These are phyloP conservation scores for Lomentospora prolificans DNA, from an alignment of 2,329 filamentous ascomycete species.

Conservation along the genomic window DNA sequence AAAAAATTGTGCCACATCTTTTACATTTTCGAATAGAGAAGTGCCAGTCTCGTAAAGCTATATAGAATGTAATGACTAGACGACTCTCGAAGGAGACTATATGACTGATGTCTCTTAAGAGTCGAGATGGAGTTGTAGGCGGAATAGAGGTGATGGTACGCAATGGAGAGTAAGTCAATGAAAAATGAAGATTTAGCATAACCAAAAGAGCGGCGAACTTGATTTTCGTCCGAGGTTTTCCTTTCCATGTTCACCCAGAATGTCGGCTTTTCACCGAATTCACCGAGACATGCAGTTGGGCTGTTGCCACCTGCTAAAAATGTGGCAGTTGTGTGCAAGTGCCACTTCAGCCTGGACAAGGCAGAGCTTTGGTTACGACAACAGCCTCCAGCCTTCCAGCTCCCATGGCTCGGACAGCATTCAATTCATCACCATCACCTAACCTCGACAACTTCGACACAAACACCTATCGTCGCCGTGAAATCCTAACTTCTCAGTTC, in stretches of 20 bases:
- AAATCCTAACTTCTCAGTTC: neutral
- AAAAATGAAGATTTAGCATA: no score
- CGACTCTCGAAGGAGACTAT: no score
- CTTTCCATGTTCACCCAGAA: neutral
- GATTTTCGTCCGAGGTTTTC: neutral
- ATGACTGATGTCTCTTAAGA: no score
- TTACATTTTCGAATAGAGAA: no score
- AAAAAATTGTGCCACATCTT: no score
- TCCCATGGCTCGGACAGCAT: neutral
- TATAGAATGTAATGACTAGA: no score
- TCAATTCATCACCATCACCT: neutral
- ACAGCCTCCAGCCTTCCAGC: slow-evolving; percentile 5
- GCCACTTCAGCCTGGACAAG: neutral
- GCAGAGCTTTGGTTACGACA: slow-evolving; percentile 9
- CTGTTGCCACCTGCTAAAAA: neutral
- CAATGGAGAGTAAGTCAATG: no score
- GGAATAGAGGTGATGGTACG: no score
- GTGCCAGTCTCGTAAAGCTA: no score
- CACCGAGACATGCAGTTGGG: neutral
- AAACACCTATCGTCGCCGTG: neutral
- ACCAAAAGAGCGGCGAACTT: no score
- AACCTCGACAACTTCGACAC: neutral
- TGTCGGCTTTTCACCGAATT: neutral
- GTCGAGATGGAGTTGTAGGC: no score
- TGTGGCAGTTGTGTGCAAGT: no score